Evolutionary conservation across 2,329 filamentous ascomycete genomes (phyloP), one percentile per base, ranked within the genome.

Genomic region (Phialophora expanda): DNA sequence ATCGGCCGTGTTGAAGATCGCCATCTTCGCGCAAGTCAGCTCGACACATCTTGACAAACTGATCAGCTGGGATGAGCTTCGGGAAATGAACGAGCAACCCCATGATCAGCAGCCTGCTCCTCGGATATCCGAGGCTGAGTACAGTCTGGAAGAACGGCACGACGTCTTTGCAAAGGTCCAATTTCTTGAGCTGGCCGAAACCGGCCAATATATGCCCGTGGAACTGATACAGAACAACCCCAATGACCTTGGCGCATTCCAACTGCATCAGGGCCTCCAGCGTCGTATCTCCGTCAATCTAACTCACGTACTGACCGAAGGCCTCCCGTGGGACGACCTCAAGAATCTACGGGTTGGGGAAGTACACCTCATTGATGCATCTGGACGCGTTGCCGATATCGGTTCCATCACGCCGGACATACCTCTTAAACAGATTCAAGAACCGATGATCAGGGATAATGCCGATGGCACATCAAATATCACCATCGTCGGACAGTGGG

Each of bases 61-160:
- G 58, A 86, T 97, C 12, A 99, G 95, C 79, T 99, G 95, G 95
- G 95, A 99, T 76, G 95, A 98, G 74, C 97, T 99, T 89, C 89
- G 94, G 65, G 94, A 99, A 77, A 83, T 85, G 26, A 83, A 84
- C 2, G 82, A 84, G 56, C 78, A 79, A 24, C 80, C 80, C 2
- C 55, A 41, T 30, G 84, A 85, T 62, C 84, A 81, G 64, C 76
- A 81, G 4, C 86, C 81, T 53, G 76, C 84, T 67, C 85, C 90
- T 26, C 86, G 95, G 11, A 89, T 99, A 70, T 89, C 92, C 12
- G 95, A 99, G 77, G 90, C 91, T 0, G 93, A 99, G 71, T 99
- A 96, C 75, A 96, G 90, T 73, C 92, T 89, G 0, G 92, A 97
- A 76, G 95, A 98, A 76, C 90, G 93, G 71, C 93, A 99, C 75